Evolutionary conservation across 208 protist species (phyloP), one percentile per base, ranked within the genome.

Genomic region (Leishmania lainsoni): DNA sequence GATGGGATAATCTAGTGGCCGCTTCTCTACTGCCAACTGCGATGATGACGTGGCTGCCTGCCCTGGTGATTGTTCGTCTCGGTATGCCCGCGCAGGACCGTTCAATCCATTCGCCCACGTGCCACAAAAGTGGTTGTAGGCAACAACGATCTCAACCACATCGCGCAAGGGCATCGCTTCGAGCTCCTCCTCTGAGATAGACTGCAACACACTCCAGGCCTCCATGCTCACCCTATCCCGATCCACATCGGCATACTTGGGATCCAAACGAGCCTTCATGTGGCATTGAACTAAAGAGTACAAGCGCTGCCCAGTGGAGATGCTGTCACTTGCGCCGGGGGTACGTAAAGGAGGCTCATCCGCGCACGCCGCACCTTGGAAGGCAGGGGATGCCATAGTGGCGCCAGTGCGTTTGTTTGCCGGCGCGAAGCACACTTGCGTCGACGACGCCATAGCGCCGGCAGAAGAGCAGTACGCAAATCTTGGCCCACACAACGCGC

Each of bases 41-140:
- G 56, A 32, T 45, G 63, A 22, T 22, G 42, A 20, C 66, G 39
- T 39, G 12, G 39, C 14, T 73, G 20, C 39, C 45, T 48, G 39
- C 20, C 45, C 69, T 8, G 26, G 5, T 32, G 32, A n/a, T 8
- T 17, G 51, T n/a, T 26, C 59, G 56, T 42, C 79, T 72, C 71
- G 52, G 17, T 16, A 22, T n/a, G 65, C 26, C 26, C 51, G 42
- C 3, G 68, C 56, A 9, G 93, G 93, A 0, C 93, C 93, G 22
- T 90, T 83, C 79, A 97, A 75, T 6, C 91, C 91, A 16, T 83
- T 83, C 6, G 79, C 90, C 93, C 91, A 97, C 48, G 81, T 86
- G 5, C 42, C 20, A 2, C 88, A 85, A 81, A 97, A 97, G 83
- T 93, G 93, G 75, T 81, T 80, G 87, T 91, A 95, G 66, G 87